These are phyloP conservation scores for Penicillium crystallinum DNA, from an alignment of 495 filamentous ascomycete species.

Conservation along the genomic window DNA sequence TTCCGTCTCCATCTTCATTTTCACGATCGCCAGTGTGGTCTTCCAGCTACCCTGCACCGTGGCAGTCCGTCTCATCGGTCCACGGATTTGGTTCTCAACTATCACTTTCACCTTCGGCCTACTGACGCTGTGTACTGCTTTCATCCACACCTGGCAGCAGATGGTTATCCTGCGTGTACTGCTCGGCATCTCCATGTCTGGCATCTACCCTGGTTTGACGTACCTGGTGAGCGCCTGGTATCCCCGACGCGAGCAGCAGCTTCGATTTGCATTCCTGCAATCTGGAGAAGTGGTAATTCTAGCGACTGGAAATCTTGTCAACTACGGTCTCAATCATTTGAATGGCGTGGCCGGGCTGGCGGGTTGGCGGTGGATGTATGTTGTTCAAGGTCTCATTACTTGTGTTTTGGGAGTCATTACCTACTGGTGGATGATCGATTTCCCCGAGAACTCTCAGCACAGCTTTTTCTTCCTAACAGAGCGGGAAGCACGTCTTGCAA, in stretches of 20 bases:
- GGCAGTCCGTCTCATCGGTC: constrained; percentile 62
- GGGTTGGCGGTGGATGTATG: constrained; percentile 75
- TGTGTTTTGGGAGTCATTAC: constrained; percentile 61
- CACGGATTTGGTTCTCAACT: constrained; percentile 60
- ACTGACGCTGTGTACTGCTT: constrained; percentile 66
- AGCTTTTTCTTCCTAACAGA: constrained; percentile 60
- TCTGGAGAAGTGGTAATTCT: constrained; percentile 62
- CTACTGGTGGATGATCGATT: constrained; percentile 78
- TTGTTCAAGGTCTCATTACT: constrained; percentile 64
- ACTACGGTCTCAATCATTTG: constrained; percentile 63
- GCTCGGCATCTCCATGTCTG: constrained; percentile 61
- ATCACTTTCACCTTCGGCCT: constrained; percentile 67
- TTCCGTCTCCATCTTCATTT: constrained; percentile 73
- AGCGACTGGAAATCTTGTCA: constrained; percentile 67
- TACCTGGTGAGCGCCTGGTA: constrained; percentile 74
- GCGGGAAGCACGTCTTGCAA: constrained; percentile 52
- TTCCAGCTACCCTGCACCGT: constrained; percentile 74
- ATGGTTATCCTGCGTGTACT: constrained; percentile 70
- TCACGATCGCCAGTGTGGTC: constrained; percentile 67
- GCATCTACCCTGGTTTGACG: constrained; percentile 67
- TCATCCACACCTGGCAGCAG: constrained; percentile 57
- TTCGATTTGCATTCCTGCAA: constrained; percentile 70
- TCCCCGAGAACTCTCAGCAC: constrained; percentile 60
- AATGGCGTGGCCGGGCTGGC: constrained; percentile 54
- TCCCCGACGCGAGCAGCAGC: constrained; percentile 64